A percentile compares a stretch with the other conserved stretches of the same genome.
Conservation (phyloP, 2,329 filamentous ascomycete species). For the Penicillium sp. region DNA sequence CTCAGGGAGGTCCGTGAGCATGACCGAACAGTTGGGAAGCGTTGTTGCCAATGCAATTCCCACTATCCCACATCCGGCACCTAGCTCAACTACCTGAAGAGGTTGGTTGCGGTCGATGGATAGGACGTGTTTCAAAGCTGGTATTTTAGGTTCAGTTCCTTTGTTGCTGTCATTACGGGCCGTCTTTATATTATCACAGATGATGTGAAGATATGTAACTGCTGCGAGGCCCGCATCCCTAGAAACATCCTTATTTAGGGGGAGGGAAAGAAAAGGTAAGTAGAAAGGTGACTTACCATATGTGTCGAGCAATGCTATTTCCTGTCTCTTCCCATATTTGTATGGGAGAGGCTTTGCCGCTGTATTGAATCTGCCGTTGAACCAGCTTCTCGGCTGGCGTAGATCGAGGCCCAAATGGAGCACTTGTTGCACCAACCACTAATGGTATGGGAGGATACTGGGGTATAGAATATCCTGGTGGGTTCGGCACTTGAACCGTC, state of each 20-base stretch:
- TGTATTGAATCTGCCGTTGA: conserved; percentile 49
- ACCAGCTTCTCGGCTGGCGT: conserved; percentile 52
- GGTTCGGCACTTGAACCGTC: conserved; percentile 24
- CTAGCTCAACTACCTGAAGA: conserved; percentile 61
- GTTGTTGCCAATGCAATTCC: conserved; percentile 61
- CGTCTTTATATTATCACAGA: not conserved
- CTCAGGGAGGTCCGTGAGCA: conserved; percentile 66
- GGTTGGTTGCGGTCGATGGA: conserved; percentile 25
- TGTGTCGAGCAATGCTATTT: conserved; percentile 69
- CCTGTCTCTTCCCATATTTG: conserved; percentile 67
- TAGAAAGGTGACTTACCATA: conserved; percentile 54
- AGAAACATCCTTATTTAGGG: conserved; percentile 8
- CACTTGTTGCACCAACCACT: conserved; percentile 59
- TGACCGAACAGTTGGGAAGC: conserved; percentile 52
- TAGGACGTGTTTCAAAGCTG: conserved; percentile 35
- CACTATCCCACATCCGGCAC: conserved; percentile 67
- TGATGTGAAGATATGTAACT: conserved; percentile 47
- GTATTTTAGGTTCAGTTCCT: conserved; percentile 21
- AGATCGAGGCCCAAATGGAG: conserved; percentile 40
- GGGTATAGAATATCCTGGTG: conserved; percentile 14
- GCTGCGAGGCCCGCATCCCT: conserved; percentile 62
- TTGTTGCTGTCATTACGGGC: conserved; percentile 31
- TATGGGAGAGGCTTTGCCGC: conserved; percentile 33
- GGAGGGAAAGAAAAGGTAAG: not conserved
- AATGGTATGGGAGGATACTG: conserved; percentile 34